A percentile compares a stretch with the other conserved stretches of the same genome.
phyloP scores from a whole-genome alignment of 2,329 filamentous ascomycete species.

The Clonostachys sp. region DNA sequence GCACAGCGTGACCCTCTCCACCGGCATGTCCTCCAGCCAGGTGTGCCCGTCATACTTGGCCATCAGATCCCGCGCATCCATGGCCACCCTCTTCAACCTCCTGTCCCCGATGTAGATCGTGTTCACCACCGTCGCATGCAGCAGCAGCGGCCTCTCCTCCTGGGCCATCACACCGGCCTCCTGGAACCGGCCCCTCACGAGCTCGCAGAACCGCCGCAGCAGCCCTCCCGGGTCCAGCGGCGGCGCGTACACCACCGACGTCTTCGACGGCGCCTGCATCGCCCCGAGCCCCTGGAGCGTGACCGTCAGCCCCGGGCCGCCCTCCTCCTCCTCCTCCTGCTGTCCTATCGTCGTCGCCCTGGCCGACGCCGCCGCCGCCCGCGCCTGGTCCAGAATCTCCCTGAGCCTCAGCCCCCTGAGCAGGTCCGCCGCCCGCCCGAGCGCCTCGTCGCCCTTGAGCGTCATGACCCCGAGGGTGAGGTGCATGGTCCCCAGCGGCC shows the following conservation, averaged over 20 bases:
- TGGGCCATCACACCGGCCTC: conserved; percentile 49
- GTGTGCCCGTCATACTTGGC: conserved; percentile 57
- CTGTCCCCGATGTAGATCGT: conserved; percentile 64
- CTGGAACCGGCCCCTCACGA: conserved; percentile 48
- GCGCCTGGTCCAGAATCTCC: conserved; percentile 28
- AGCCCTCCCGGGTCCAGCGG: conserved; percentile 45
- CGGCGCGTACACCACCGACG: conserved; percentile 61
- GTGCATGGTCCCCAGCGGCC: conserved; percentile 77
- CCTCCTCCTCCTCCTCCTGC: conserved; percentile 2
- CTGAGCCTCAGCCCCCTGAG: conserved; percentile 29
- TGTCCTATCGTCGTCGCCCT: conserved; percentile 4
- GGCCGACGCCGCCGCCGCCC: conserved; percentile 4
- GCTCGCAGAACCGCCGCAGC: conserved; percentile 53
- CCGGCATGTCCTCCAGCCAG: conserved; percentile 64
- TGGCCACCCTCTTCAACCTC: conserved; percentile 26
- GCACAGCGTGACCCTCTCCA: conserved; percentile 76
- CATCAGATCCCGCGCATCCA: conserved; percentile 54
- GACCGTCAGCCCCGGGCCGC: conserved; percentile 24
- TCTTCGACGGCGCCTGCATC: conserved; percentile 54
- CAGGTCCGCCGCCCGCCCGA: conserved; percentile 34
- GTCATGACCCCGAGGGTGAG: conserved; percentile 85
- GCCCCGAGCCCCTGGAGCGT: conserved; percentile 51
- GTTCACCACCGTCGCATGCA: conserved; percentile 86
- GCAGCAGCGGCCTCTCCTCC: conserved; percentile 59
- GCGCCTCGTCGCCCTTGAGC: conserved; percentile 44